These are phyloP conservation scores for Monascus ruber DNA, from an alignment of 2,329 filamentous ascomycete genomes.

Conservation along the genomic window DNA sequence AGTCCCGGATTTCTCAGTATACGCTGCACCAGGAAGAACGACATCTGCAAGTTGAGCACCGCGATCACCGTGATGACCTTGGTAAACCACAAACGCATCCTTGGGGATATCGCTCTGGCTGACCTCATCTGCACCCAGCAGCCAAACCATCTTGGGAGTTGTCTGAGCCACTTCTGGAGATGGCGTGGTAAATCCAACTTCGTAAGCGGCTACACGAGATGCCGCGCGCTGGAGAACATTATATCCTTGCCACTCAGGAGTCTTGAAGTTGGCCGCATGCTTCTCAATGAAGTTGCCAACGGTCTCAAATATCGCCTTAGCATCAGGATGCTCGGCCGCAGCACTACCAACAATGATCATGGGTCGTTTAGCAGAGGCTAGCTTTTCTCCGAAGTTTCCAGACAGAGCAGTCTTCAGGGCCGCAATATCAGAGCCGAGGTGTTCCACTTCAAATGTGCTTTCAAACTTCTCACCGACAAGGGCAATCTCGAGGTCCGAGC, in stretches of 20 bases:
- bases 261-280: conserved; percentile 78
- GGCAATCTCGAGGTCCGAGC: conserved; percentile 85
- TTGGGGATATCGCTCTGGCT: conserved; percentile 77
- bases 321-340: conserved; percentile 80
- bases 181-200: conserved; percentile 86
- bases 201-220: conserved; percentile 84
- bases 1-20: conserved; percentile 92
- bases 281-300: conserved; percentile 88
- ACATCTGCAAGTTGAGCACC: conserved; percentile 90
- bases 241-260: conserved; percentile 90
- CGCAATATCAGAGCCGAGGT: conserved; percentile 67
- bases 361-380: conserved; percentile 73
- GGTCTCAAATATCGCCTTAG: conserved; percentile 85
- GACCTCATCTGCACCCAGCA: conserved; percentile 90
- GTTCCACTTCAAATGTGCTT: conserved; percentile 90
- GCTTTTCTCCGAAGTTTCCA: conserved; percentile 85
- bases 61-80: conserved; percentile 92
- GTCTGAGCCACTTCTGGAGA: conserved; percentile 71
- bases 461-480: conserved; percentile 84
- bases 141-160: conserved; percentile 90
- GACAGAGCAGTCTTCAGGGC: conserved; percentile 76
- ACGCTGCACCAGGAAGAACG: conserved; percentile 84
- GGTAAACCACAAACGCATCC: conserved; percentile 93
- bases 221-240: conserved; percentile 92
- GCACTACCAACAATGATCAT: conserved; percentile 96